These are phyloP conservation scores for Pestalotiopsis sp. DNA, from an alignment of 2,329 filamentous ascomycete genomes.

Conservation along the genomic window DNA sequence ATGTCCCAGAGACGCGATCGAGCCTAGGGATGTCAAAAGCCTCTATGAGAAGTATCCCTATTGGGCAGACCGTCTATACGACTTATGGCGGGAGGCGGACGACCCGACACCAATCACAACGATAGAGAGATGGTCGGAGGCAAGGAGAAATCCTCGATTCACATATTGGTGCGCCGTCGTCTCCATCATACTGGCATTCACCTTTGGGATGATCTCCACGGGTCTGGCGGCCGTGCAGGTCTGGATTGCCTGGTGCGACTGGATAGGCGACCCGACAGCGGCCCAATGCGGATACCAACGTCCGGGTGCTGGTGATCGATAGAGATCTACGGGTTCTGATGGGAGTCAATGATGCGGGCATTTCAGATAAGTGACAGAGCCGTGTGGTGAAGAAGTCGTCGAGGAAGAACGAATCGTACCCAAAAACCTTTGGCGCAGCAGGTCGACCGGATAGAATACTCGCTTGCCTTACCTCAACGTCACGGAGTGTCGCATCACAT, in stretches of 20 bases:
- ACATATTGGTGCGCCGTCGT: conserved; percentile 13
- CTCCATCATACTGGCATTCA: not conserved
- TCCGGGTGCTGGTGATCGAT: not conserved
- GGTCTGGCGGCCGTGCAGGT: not conserved
- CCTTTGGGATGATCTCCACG: not conserved
- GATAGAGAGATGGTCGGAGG: conserved; percentile 13
- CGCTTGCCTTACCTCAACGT: no score
- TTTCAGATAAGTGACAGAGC: not conserved
- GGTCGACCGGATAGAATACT: no score
- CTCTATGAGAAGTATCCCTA: conserved; percentile 13
- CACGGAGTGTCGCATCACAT: no score
- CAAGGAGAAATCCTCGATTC: conserved; percentile 12
- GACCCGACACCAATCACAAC: conserved; percentile 14
- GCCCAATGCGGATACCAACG: not conserved
- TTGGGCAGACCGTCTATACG: conserved; percentile 14
- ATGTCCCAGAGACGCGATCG: not conserved
- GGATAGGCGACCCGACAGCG: not conserved
- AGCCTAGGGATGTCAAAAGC: not conserved
- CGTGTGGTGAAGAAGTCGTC: no score
- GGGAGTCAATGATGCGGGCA: not conserved
- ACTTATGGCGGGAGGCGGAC: conserved; percentile 14
- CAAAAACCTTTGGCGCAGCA: no score
- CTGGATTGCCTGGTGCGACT: not conserved
- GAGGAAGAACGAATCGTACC: no score
- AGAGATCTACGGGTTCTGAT: no score